A percentile compares a stretch with the other conserved stretches of the same genome.
phyloP scores from a whole-genome alignment of 345 rosid species.

The Dovyalis caffra region DNA sequence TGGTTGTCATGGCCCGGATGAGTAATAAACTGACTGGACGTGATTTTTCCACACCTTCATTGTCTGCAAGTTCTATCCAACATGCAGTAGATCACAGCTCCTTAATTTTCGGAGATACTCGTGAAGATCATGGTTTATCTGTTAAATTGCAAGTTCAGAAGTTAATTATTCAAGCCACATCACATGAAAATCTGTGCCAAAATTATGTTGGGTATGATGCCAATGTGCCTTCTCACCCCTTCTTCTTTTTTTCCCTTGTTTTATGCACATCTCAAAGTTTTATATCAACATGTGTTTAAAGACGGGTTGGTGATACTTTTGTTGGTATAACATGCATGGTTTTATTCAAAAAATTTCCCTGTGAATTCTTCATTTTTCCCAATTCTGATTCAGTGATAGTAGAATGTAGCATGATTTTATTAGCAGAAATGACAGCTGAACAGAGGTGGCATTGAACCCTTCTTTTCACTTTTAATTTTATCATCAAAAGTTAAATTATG shows the following conservation, averaged over 20 bases:
- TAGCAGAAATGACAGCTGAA: background rate
- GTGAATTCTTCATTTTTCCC: too few relatives aligned
- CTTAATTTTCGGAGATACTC: constrained; percentile 71
- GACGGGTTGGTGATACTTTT: background rate
- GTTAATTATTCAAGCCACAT: constrained; percentile 78
- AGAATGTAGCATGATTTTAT: too few relatives aligned
- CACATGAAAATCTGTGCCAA: constrained; percentile 93
- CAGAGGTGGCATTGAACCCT: background rate
- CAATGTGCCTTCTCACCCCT: background rate
- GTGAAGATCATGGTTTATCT: constrained; percentile 87
- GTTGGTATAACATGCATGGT: background rate
- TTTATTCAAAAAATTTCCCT: background rate
- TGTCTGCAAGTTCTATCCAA: constrained; percentile 45
- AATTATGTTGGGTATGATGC: constrained; percentile 86
- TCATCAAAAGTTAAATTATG: background rate
- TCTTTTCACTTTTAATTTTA: background rate
- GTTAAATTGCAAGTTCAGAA: constrained; percentile 97
- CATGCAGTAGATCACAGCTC: constrained; percentile 64
- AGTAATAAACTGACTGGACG: constrained; percentile 93
- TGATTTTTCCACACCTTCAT: constrained; percentile 65
- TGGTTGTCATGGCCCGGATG: constrained; percentile 94
- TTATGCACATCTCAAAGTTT: background rate
- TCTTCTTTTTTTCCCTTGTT: background rate
- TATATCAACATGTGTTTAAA: background rate
- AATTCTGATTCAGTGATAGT: too few relatives aligned